Percentiles rank a stretch among this genome's conserved stretches.
phyloP scores from a whole-genome alignment of 805 yeast species.

The Saturnispora besseyi region DNA sequence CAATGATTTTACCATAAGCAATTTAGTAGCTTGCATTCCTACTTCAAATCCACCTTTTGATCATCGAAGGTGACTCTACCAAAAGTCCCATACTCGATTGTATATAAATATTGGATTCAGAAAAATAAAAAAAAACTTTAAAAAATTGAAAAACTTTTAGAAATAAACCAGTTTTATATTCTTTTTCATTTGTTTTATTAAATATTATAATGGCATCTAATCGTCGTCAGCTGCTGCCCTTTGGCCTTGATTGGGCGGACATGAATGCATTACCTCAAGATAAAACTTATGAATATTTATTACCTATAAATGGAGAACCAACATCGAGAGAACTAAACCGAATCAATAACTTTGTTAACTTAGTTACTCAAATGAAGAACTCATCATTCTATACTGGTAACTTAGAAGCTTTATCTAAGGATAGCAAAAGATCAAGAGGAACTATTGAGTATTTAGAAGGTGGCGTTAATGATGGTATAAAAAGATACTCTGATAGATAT shows the following conservation, averaged over 20 bases:
- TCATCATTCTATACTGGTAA: slow-evolving; percentile 64
- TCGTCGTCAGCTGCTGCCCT: slow-evolving; percentile 42
- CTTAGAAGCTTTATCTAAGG: slow-evolving; percentile 19
- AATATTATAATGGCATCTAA: slow-evolving; percentile 2
- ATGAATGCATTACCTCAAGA: slow-evolving; percentile 32
- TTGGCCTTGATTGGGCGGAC: slow-evolving; percentile 63
- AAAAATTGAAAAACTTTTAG: background rate
- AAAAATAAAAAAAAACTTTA: no score
- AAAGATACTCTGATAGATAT: slow-evolving; percentile 76
- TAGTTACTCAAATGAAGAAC: slow-evolving; percentile 45
- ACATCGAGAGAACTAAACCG: slow-evolving; percentile 40
- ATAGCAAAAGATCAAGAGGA: slow-evolving; percentile 7
- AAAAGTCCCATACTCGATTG: no score
- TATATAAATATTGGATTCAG: no score
- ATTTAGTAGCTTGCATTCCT: no score
- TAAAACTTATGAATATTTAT: slow-evolving; percentile 32
- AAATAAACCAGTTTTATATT: background rate
- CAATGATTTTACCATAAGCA: no score
- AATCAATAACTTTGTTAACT: slow-evolving; percentile 47
- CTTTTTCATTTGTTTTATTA: background rate
- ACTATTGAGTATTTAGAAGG: slow-evolving; percentile 28
- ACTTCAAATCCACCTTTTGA: no score
- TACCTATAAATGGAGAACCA: slow-evolving; percentile 60
- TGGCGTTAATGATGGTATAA: slow-evolving; percentile 56
- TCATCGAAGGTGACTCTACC: no score